Conservation (phyloP, 257 asterid species). For the Nicotiana knightiana region DNA sequence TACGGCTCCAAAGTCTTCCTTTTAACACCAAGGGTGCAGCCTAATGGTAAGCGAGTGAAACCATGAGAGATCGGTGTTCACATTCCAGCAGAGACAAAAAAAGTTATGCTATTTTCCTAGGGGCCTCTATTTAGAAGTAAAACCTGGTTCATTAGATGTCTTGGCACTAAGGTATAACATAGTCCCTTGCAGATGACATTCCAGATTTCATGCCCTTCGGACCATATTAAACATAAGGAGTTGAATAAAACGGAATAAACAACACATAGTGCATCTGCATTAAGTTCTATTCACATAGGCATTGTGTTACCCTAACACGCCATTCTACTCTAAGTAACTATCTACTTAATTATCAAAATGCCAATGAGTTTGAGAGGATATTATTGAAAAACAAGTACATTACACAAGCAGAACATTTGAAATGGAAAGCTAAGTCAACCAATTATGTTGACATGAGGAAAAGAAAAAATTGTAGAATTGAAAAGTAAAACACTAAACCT, state of each 20-base stretch:
- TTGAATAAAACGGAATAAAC: too few species aligned
- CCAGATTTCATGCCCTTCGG: neutral
- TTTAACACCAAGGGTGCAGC: neutral
- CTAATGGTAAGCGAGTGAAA: neutral
- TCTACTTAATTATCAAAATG: neutral
- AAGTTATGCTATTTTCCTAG: neutral
- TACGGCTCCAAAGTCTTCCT: neutral
- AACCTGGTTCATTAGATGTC: neutral
- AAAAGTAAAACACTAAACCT: slow-evolving; percentile 16
- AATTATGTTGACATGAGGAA: neutral
- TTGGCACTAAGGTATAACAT: neutral
- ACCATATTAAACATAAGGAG: neutral
- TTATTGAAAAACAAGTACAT: neutral
- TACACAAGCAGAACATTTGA: neutral
- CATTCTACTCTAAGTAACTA: neutral
- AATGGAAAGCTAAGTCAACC: neutral
- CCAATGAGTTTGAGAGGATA: neutral
- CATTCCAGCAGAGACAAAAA: neutral
- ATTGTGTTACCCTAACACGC: neutral
- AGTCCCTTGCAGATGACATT: neutral
- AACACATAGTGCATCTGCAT: too few species aligned
- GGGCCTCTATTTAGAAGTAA: neutral
- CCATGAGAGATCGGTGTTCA: neutral
- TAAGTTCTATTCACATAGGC: too few species aligned
- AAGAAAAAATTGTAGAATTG: neutral